These are phyloP conservation scores for Porpolomopsis calyptriformis DNA, from an alignment of 768 basidiomycete species.

Conservation along the genomic window DNA sequence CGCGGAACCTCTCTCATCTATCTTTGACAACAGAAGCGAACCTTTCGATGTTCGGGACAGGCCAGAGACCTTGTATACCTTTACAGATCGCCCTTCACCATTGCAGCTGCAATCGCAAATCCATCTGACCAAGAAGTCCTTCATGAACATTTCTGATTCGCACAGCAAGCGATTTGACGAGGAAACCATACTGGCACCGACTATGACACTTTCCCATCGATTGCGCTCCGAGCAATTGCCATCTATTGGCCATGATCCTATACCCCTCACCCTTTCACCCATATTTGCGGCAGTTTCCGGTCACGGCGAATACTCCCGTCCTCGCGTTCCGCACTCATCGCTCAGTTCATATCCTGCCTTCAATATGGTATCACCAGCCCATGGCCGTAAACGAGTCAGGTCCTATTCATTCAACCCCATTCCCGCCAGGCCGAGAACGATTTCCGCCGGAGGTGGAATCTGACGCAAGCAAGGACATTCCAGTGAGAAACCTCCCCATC, in stretches of 20 bases:
- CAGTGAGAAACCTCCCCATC: neutral
- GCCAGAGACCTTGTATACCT: no score
- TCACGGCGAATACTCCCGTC: neutral
- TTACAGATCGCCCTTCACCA: no score
- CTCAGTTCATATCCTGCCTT: neutral
- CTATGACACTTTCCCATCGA: neutral
- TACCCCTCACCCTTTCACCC: neutral
- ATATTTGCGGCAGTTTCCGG: neutral
- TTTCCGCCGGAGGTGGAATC: constrained; percentile 7
- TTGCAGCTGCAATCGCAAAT: no score
- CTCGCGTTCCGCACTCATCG: neutral
- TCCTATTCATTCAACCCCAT: neutral
- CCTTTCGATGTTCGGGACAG: no score
- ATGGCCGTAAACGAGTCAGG: neutral
- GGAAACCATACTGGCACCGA: neutral
- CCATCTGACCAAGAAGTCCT: no score
- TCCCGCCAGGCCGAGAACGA: constrained; percentile 1
- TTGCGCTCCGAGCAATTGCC: neutral
- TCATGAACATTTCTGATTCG: no score
- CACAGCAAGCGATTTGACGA: neutral
- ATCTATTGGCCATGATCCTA: neutral
- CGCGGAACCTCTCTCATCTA: neutral
- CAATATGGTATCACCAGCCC: neutral
- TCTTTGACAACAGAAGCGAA: no score
- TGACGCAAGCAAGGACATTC: neutral